Evolutionary conservation across 176 grass and related monocot genomes (phyloP), one percentile per base, ranked within the genome.

Genomic region (Phragmites australis): DNA sequence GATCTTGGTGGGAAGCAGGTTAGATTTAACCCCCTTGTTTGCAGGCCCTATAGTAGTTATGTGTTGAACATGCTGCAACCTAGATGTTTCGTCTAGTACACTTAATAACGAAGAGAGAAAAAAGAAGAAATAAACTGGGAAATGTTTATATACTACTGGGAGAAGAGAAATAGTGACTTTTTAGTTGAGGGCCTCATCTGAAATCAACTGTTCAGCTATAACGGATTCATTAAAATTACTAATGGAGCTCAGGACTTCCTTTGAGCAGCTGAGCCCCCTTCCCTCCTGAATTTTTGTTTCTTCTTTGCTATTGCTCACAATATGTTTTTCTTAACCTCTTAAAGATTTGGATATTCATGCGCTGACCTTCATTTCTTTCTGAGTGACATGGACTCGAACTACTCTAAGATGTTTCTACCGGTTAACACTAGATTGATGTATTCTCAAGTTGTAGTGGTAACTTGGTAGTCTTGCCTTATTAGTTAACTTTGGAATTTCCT

Each of bases 1-100:
- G 88, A 95, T 74, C 93, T 99, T 48, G 92, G 85, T 78, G 96
- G 96, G 63, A 99, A 99, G 83, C 90, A 95, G 90, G 96, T 99
- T 63, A 82, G 80, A 74, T 49, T 14, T 41, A 65, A 2, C 40
- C 13, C 60, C 30, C 15, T 21, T 40, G 5, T 46, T 84, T 63
- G 54, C 41, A 22, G 74, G 63, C 10, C 22, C 14, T 53, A 11
- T 29, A 58, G 52, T 50, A n/a, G 16, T 48, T 72, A 14, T 1
- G 1, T 34, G 27, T 81, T 70, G 18, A 23, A 43, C 53, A 72
- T 25, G 13, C 11, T 65, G 1, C 8, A 75, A 55, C 10, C 14
- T 32, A 31, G 32, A 34, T 51, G 5, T 41, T 46, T 42, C 57
- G 19, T 41, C 60, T 52, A 10, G 6, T 66, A 16, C 6, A 44